Evolutionary conservation across 2,329 filamentous ascomycete species (phyloP).

Genomic region (Aspergillus intermedius): DNA sequence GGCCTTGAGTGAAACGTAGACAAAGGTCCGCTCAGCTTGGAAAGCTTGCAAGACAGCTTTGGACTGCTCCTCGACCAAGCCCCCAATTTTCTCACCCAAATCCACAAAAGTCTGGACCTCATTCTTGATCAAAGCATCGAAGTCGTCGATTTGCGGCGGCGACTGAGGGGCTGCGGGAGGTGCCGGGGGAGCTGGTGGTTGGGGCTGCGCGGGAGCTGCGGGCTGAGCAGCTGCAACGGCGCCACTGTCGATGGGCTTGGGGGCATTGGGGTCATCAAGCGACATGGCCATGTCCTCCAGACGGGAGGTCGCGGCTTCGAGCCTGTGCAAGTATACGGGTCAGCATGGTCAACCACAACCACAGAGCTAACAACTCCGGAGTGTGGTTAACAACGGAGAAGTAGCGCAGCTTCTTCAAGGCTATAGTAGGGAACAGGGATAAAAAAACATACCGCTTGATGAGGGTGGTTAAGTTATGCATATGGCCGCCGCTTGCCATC

Average conservation of each 20-base stretch:
- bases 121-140: conserved; percentile 68
- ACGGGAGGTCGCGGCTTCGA: conserved; percentile 92
- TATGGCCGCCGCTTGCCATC: conserved; percentile 69
- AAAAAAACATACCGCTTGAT: conserved; percentile 77
- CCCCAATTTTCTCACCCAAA: conserved; percentile 70
- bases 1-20: conserved; percentile 81
- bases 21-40: conserved; percentile 75
- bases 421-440: neutral
- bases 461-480: conserved; percentile 94
- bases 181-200: conserved; percentile 32
- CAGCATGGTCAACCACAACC: neutral
- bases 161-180: conserved; percentile 52
- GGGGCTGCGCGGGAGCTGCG: conserved; percentile 19
- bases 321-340: conserved; percentile 56
- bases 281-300: conserved; percentile 92
- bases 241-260: conserved; percentile 25
- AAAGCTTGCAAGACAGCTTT: conserved; percentile 61
- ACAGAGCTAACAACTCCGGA: neutral
- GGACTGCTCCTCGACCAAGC: conserved; percentile 69
- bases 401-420: no score
- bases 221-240: conserved; percentile 17
- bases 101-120: conserved; percentile 73
- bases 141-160: conserved; percentile 77
- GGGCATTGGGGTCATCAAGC: conserved; percentile 45
- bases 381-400: neutral